A percentile compares a stretch with the other conserved stretches of the same genome.
phyloP scores from a whole-genome alignment of 1,284 basidiomycete species.

The Tilletia horrida region DNA sequence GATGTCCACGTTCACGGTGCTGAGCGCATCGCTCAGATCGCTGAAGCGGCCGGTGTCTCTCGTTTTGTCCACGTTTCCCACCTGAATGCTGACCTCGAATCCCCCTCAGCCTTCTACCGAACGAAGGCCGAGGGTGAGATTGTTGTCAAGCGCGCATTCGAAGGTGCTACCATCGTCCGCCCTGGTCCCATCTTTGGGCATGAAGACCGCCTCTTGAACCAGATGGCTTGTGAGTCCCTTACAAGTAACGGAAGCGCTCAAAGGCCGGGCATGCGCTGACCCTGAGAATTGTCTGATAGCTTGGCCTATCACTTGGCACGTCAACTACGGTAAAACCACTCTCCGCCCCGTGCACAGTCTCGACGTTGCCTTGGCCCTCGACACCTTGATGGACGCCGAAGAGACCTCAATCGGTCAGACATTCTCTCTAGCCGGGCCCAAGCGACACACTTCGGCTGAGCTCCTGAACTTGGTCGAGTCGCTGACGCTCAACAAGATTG shows the following conservation, averaged over 20 bases:
- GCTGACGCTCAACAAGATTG: constrained; percentile 67
- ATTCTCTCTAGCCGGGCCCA: constrained; percentile 82
- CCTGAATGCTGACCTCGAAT: constrained; percentile 78
- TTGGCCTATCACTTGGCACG: constrained; percentile 90
- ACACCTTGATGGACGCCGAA: constrained; percentile 70
- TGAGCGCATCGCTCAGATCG: constrained; percentile 70
- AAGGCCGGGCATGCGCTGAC: too few relatives aligned
- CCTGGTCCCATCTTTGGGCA: constrained; percentile 83
- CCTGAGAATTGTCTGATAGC: constrained; percentile 58
- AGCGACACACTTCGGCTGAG: constrained; percentile 78
- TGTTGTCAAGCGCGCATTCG: constrained; percentile 78
- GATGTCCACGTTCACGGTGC: constrained; percentile 74
- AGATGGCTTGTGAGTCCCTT: constrained; percentile 72
- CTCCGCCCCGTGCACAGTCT: constrained; percentile 87
- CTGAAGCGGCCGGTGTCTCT: constrained; percentile 72
- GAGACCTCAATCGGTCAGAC: constrained; percentile 65
- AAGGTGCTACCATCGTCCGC: constrained; percentile 81
- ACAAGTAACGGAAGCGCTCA: background rate
- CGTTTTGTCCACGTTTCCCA: constrained; percentile 94
- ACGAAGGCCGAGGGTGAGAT: constrained; percentile 88
- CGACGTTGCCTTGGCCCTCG: constrained; percentile 88
- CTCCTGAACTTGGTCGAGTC: constrained; percentile 76
- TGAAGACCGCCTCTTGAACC: constrained; percentile 91
- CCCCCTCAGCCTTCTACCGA: constrained; percentile 77
- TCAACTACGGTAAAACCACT: constrained; percentile 81